Percentiles rank a stretch among this genome's conserved stretches.
These are phyloP conservation scores for Botrytis medusae DNA, from an alignment of 2,329 filamentous ascomycete species.

Conservation along the genomic window DNA sequence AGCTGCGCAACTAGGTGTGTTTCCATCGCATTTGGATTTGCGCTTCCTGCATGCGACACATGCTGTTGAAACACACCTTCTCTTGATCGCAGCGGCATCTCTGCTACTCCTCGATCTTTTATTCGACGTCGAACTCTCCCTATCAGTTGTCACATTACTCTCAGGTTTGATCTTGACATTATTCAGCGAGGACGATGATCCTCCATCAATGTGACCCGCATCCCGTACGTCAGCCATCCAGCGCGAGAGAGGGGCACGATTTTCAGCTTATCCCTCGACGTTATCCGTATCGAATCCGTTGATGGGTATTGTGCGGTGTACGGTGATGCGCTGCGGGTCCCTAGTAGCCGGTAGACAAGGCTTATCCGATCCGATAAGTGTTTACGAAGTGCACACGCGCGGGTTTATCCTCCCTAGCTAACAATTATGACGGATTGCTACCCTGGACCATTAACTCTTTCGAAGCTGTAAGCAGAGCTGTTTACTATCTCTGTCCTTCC, in stretches of 20 bases:
- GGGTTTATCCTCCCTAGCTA: neutral
- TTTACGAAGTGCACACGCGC: neutral
- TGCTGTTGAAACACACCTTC: constrained; percentile 80
- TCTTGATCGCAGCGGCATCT: constrained; percentile 50
- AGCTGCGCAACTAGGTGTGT: constrained; percentile 88
- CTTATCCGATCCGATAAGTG: constrained; percentile 13
- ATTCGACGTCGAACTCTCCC: constrained; percentile 27
- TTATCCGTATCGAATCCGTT: constrained; percentile 6
- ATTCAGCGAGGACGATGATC: neutral
- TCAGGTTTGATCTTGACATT: constrained; percentile 12
- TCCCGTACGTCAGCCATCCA: constrained; percentile 22
- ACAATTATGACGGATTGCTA: neutral
- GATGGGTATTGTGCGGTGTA: neutral
- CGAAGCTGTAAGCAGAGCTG: neutral
- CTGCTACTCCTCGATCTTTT: constrained; percentile 38
- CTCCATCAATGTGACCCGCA: constrained; percentile 13
- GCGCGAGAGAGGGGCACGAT: constrained; percentile 4
- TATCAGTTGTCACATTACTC: constrained; percentile 1
- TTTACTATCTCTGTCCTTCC: neutral
- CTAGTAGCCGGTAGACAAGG: neutral
- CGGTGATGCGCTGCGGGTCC: neutral
- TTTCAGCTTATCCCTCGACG: constrained; percentile 5
- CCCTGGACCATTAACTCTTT: neutral
- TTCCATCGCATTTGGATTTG: constrained; percentile 90
- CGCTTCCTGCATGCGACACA: constrained; percentile 77